phyloP scores from a whole-genome alignment of 2,329 filamentous ascomycete genomes.

The Penicillium italicum region DNA sequence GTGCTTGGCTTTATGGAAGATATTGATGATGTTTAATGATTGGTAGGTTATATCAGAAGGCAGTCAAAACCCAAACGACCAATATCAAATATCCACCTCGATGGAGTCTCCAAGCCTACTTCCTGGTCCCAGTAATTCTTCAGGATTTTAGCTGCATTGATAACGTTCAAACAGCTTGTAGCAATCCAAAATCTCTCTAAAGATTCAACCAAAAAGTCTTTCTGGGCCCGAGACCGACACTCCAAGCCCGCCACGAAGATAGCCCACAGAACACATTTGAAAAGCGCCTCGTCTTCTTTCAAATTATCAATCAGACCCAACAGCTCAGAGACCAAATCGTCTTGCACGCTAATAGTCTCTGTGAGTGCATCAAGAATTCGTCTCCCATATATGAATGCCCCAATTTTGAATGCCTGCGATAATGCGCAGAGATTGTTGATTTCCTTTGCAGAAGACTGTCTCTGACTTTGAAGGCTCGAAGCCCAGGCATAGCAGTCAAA shows the following conservation, averaged over 20 bases:
- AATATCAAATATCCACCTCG: conserved; percentile 32
- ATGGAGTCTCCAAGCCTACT: conserved; percentile 2
- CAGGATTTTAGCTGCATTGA: conserved; percentile 32
- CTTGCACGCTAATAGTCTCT: conserved; percentile 11
- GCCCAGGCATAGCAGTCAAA: conserved; percentile 32
- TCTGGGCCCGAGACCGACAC: conserved; percentile 22
- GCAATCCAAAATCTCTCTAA: conserved; percentile 31
- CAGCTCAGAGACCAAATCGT: conserved; percentile 24
- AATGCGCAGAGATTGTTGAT: conserved; percentile 24
- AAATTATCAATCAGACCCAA: conserved; percentile 24
- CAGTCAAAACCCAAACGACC: conserved; percentile 29
- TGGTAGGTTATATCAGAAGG: conserved; percentile 27
- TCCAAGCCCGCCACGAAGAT: conserved; percentile 35
- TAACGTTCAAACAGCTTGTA: conserved; percentile 33
- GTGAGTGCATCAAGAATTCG: conserved; percentile 30
- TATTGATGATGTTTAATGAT: neutral
- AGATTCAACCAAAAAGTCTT: conserved; percentile 22
- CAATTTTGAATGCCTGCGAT: conserved; percentile 30
- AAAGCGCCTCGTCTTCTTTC: conserved; percentile 23
- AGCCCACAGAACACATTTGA: conserved; percentile 37
- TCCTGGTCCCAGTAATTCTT: conserved; percentile 25
- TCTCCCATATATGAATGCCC: conserved; percentile 31
- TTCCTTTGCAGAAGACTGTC: conserved; percentile 13
- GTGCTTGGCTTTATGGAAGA: no score
- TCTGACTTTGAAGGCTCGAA: conserved; percentile 15